Base-by-base conservation (phyloP, 306 rosid genomes). In the Inga leiocalycina region DNA sequence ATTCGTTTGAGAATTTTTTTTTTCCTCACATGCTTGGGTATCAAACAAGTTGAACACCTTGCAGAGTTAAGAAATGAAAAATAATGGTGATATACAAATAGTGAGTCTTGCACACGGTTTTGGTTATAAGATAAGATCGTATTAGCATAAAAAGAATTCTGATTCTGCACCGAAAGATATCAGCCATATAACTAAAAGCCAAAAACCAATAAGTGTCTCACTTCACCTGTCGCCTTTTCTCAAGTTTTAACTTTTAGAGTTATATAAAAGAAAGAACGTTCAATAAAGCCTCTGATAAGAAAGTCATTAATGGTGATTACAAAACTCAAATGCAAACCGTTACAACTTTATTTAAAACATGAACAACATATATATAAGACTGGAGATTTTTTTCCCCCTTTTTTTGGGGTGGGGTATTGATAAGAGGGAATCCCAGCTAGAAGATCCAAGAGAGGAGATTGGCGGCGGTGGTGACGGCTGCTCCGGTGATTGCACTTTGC, bases 401-500 rank as follows among this genome's bases (percentile, higher is more conserved):
- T 62, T 62, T 24, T 24, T 10, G 35, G 17, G 24, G n/a, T 19
- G 61, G 19, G 22, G 0, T 19, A 51, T 4, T 0, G 30, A 16
- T 61, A 3, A 35, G 44, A 83, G 45, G 68, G 71, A 35, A 52
- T 71, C 6, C 15, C 68, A 24, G 85, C 84, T 81, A 96, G 88
- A 92, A 92, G 75, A 92, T 89, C 39, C 94, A 90, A 41, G 84
- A 52, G 70, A 96, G 94, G 54, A 96, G 92, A 86, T 94, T 94
- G 46, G 97, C 97, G n/a, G 97, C 97, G 8, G 97, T 85, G 56
- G 98, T 92, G 71, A 96, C 82, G 10, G 98, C 99, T 20, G 98
- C 98, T 56, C 99, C 99, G 6, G 99, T 91, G 79, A 96, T 92
- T 3, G 98, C 99, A 46, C 93, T 86, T 54, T 91, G 97, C 74